Percentiles rank a stretch among this genome's conserved stretches.
These are phyloP conservation scores for maize (Zea mays) DNA, from an alignment of 176 grass and related monocot species.

Conservation along the genomic window Zm-B73-REFERENCE-NAM-5.0 NC_050100.1:179923501-179924000, in stretches of 20 bases:
- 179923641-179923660: slow-evolving; percentile 42
- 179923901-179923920: neutral
- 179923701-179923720: slow-evolving; percentile 18
- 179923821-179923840: neutral
- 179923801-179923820: neutral
- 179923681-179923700: neutral
- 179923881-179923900: neutral
- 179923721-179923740: slow-evolving; percentile 15
- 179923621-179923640: slow-evolving; percentile 46
- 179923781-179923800: neutral
- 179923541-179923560: slow-evolving; percentile 55
- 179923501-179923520: slow-evolving; percentile 53
- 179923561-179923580: slow-evolving; percentile 34
- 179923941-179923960: neutral
- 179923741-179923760: neutral
- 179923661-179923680: slow-evolving; percentile 5
- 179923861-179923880: neutral
- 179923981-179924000: too few relatives aligned
- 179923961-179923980: too few relatives aligned
- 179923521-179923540: slow-evolving; percentile 39
- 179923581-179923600: slow-evolving; percentile 39
- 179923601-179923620: slow-evolving; percentile 40
- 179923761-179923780: neutral
- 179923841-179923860: neutral
- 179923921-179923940: neutral